phyloP scores from a whole-genome alignment of 345 rosid species.

The Erysimum cheiranthoides region DNA sequence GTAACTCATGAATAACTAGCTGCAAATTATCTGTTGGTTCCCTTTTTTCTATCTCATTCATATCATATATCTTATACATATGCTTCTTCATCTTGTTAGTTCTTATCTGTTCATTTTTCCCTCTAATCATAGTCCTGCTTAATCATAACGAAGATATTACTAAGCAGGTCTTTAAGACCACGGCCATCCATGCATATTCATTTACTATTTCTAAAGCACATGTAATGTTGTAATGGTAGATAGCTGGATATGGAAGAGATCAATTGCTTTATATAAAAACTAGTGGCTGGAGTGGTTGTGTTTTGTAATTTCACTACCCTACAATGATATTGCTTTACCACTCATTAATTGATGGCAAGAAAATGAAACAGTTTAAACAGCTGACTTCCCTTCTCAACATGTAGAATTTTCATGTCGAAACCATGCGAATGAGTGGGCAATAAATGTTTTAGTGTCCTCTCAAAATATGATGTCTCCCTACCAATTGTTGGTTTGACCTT shows the following conservation, averaged over 20 bases:
- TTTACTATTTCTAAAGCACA: neutral
- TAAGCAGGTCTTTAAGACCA: neutral
- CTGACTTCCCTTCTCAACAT: neutral
- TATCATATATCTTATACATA: neutral
- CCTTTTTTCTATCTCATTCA: neutral
- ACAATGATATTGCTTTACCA: too few species aligned
- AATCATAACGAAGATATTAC: neutral
- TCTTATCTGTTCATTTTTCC: neutral
- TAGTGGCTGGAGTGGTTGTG: neutral
- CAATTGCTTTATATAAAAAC: neutral
- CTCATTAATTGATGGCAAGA: neutral
- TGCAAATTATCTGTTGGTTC: neutral
- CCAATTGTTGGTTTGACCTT: neutral
- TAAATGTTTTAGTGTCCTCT: neutral
- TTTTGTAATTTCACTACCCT: neutral
- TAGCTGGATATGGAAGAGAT: conserved; percentile 6
- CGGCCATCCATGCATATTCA: neutral
- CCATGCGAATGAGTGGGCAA: neutral
- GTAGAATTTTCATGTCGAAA: neutral
- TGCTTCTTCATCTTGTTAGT: neutral
- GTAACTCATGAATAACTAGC: conserved; percentile 3
- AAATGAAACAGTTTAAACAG: neutral
- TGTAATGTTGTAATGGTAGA: neutral
- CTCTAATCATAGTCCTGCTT: neutral
- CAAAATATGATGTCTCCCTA: conserved; percentile 1